Conservation (phyloP, 345 rosid species). For the Microcos paniculata region DNA sequence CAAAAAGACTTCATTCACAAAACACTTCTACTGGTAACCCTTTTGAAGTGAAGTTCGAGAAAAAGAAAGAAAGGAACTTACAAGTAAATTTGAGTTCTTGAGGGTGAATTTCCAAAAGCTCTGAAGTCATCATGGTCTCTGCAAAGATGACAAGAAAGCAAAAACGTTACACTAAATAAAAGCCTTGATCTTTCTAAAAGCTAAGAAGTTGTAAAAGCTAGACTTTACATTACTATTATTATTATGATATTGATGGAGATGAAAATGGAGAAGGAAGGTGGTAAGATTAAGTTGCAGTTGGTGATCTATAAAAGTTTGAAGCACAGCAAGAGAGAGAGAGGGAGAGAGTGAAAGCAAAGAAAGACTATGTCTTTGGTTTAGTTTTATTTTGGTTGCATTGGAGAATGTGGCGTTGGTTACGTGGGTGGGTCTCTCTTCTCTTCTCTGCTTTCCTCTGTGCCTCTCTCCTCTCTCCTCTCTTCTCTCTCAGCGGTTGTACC, state of each 20-base stretch:
- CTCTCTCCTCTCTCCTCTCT: no score
- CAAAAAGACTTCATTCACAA: neutral
- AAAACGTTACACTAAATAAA: neutral
- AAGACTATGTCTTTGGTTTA: neutral
- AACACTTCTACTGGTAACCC: neutral
- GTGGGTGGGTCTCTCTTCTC: no score
- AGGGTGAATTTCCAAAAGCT: conserved; percentile 51
- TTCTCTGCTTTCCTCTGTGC: neutral
- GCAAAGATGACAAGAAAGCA: neutral
- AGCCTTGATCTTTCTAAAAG: neutral
- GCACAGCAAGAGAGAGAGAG: neutral
- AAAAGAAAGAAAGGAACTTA: conserved; percentile 22
- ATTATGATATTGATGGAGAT: neutral
- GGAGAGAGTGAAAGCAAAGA: neutral
- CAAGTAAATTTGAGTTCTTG: conserved; percentile 43
- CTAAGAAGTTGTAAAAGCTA: neutral
- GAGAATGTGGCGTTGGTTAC: neutral
- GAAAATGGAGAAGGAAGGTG: neutral
- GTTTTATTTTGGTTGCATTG: neutral
- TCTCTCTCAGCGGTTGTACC: neutral
- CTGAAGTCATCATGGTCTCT: conserved; percentile 36
- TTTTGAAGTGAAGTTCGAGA: neutral
- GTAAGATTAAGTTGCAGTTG: neutral
- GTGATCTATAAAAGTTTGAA: neutral
- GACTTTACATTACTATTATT: neutral